Conservation (phyloP, 257 asterid species). For the Vinca minor region DNA sequence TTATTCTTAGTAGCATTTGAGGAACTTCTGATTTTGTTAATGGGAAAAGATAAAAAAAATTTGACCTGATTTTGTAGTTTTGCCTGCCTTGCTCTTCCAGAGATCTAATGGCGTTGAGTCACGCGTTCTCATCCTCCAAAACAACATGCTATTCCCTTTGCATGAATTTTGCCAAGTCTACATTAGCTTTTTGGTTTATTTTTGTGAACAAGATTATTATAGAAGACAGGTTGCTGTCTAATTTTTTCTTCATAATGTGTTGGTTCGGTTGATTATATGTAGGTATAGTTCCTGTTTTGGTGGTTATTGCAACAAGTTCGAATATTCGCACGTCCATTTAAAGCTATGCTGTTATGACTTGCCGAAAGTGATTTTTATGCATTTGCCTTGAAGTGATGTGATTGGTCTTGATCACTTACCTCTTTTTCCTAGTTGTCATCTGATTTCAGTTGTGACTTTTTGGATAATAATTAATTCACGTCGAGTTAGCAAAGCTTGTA, state of each 20-base stretch:
- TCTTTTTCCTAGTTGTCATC: background rate
- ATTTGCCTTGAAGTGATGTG: background rate
- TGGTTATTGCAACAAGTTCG: background rate
- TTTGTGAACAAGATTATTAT: background rate
- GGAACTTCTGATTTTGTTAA: too few relatives aligned
- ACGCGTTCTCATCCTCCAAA: background rate
- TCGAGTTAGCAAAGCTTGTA: background rate
- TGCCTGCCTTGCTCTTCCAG: background rate
- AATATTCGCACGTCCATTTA: background rate
- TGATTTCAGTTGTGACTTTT: background rate
- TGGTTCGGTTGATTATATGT: background rate
- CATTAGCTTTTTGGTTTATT: too few relatives aligned
- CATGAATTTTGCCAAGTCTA: background rate
- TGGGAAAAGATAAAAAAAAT: too few relatives aligned
- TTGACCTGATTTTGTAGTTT: too few relatives aligned
- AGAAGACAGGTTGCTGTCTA: background rate
- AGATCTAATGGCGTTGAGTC: background rate
- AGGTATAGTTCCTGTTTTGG: background rate
- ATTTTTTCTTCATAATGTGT: background rate
- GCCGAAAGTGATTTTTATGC: background rate
- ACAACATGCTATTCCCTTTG: background rate
- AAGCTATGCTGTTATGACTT: background rate
- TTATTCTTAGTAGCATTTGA: too few relatives aligned
- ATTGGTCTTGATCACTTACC: background rate
- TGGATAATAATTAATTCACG: background rate